Conservation (phyloP, 495 filamentous ascomycete species). For the Aspergillus sclerotioniger region DNA sequence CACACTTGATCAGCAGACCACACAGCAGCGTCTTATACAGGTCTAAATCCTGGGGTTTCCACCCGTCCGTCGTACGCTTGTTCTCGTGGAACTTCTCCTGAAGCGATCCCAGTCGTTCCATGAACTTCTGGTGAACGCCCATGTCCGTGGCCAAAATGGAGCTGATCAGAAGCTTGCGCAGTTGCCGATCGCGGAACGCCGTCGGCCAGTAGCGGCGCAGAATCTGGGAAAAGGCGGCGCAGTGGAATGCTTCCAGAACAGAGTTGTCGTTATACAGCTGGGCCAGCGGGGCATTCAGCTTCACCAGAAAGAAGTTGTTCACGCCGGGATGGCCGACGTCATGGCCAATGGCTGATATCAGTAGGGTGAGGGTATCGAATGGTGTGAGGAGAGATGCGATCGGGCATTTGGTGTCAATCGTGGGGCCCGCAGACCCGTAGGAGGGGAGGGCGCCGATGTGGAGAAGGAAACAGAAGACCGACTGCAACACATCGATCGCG, state of each 20-base stretch:
- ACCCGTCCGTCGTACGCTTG: slow-evolving; percentile 56
- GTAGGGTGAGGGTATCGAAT: slow-evolving; percentile 82
- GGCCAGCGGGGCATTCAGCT: slow-evolving; percentile 90
- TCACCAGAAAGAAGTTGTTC: slow-evolving; percentile 94
- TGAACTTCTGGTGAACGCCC: slow-evolving; percentile 94
- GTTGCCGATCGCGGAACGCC: slow-evolving; percentile 67
- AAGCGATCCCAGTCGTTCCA: slow-evolving; percentile 74
- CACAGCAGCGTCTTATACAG: slow-evolving; percentile 77
- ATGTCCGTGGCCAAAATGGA: slow-evolving; percentile 96
- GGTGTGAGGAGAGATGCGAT: slow-evolving; percentile 72
- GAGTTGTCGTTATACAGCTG: slow-evolving; percentile 98
- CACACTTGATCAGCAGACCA: slow-evolving; percentile 92
- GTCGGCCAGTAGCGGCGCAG: slow-evolving; percentile 88
- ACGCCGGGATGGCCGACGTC: slow-evolving; percentile 97
- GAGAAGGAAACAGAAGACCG: slow-evolving; percentile 87
- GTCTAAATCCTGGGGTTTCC: slow-evolving; percentile 67
- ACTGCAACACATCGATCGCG: slow-evolving; percentile 93
- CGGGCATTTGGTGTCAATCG: slow-evolving; percentile 48
- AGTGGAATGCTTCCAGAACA: slow-evolving; percentile 96
- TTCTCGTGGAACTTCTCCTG: slow-evolving; percentile 71
- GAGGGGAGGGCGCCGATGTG: slow-evolving; percentile 74
- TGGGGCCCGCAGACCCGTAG: slow-evolving; percentile 41
- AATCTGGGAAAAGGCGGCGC: slow-evolving; percentile 95
- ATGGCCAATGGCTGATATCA: slow-evolving; percentile 94
- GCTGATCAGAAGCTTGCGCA: slow-evolving; percentile 89